These are phyloP conservation scores for Penicillium sp. DNA, from an alignment of 2,329 filamentous ascomycete species.

Conservation along the genomic window DNA sequence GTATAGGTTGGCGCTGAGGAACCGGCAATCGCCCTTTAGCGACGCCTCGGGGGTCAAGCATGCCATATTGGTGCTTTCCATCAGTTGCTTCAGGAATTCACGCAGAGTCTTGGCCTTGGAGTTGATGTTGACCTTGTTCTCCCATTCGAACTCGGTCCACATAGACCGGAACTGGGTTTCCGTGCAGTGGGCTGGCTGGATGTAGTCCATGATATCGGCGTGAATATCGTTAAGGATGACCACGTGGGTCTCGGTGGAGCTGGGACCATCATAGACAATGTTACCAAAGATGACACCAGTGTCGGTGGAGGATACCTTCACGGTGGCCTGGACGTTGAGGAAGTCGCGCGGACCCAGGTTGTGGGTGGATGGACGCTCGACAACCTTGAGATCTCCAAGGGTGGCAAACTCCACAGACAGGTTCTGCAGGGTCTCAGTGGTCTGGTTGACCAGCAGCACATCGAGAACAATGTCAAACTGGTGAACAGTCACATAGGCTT, in stretches of 20 bases:
- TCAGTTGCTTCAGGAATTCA: constrained; percentile 90
- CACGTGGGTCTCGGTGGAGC: constrained; percentile 90
- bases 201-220: constrained; percentile 99
- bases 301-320: constrained; percentile 97
- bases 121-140: constrained; percentile 99
- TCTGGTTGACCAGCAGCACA: constrained; percentile 96
- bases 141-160: constrained; percentile 99
- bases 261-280: constrained; percentile 93
- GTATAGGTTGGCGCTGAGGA: constrained; percentile 95
- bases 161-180: constrained; percentile 99
- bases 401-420: constrained; percentile 98
- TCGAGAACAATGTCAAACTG: constrained; percentile 98
- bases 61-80: constrained; percentile 98
- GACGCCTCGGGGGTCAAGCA: constrained; percentile 96
- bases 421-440: constrained; percentile 93
- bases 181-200: constrained; percentile 92
- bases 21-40: constrained; percentile 96
- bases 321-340: constrained; percentile 96
- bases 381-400: constrained; percentile 94
- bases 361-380: constrained; percentile 93
- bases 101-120: constrained; percentile 90
- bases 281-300: constrained; percentile 99
- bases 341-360: constrained; percentile 96
- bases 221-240: constrained; percentile 98
- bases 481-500: constrained; percentile 97